Evolutionary conservation across 2,329 filamentous ascomycete species (phyloP).

Genomic region (Penicillium digitatum): DNA sequence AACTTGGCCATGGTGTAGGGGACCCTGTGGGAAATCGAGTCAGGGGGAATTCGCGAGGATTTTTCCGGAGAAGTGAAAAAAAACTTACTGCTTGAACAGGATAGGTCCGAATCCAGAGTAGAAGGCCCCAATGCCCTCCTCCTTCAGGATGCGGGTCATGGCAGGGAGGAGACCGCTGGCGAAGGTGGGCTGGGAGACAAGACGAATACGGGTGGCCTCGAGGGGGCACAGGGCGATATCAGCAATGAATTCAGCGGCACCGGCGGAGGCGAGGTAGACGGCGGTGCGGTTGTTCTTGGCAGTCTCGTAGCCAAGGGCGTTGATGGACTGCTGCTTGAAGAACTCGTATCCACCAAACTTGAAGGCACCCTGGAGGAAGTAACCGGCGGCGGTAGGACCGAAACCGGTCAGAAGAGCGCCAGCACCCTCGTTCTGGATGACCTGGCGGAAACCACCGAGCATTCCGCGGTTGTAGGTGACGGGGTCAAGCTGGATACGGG

Average conservation of each 20-base stretch:
- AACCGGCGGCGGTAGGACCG: constrained; percentile 81
- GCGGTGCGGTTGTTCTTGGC: constrained; percentile 74
- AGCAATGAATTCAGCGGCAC: constrained; percentile 61
- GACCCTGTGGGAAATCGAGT: constrained; percentile 52
- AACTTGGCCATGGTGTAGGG: constrained; percentile 96
- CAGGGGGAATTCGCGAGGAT: neutral
- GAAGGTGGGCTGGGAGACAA: constrained; percentile 83
- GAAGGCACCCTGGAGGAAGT: constrained; percentile 91
- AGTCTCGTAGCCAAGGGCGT: constrained; percentile 70
- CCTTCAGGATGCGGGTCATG: constrained; percentile 77
- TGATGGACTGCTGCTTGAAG: constrained; percentile 91
- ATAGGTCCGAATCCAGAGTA: constrained; percentile 89
- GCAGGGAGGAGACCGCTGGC: constrained; percentile 74
- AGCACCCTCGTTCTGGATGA: constrained; percentile 78
- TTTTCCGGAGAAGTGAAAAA: too few relatives aligned
- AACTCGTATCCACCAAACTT: constrained; percentile 95
- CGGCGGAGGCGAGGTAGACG: constrained; percentile 70
- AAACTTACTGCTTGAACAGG: constrained; percentile 71
- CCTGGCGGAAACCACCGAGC: constrained; percentile 80
- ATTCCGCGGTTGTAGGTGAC: constrained; percentile 83
- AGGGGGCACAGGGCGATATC: constrained; percentile 75
- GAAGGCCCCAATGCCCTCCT: constrained; percentile 79
- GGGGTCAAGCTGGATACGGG: constrained; percentile 89
- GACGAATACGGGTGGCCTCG: constrained; percentile 88
- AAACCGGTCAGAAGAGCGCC: constrained; percentile 80